Evolutionary conservation across 768 basidiomycete genomes (phyloP).

Genomic region (Suillus subluteus): DNA sequence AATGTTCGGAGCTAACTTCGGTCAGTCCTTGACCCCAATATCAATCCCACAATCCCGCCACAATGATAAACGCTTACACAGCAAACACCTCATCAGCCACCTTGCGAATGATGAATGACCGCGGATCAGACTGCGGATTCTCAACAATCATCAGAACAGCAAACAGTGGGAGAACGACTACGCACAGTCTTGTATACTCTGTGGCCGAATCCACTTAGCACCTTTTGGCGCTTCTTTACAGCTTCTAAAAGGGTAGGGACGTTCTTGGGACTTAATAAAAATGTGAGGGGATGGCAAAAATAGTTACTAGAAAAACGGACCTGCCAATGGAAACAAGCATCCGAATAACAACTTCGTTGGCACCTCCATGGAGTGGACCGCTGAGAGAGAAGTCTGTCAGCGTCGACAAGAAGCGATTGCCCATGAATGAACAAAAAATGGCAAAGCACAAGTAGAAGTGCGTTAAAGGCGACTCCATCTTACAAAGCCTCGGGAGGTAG

Average conservation of each 20-base stretch:
- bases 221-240: slow-evolving; percentile 87
- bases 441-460: background rate
- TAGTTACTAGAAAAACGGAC: slow-evolving; percentile 41
- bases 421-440: background rate
- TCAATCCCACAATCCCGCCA: background rate
- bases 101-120: slow-evolving; percentile 88
- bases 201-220: slow-evolving; percentile 90
- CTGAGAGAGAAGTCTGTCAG: slow-evolving; percentile 13
- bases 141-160: slow-evolving; percentile 5
- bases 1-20: slow-evolving; percentile 86
- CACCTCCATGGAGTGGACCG: slow-evolving; percentile 61
- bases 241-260: slow-evolving; percentile 85
- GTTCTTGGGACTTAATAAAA: slow-evolving; percentile 64
- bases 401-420: no score
- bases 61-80: slow-evolving; percentile 52
- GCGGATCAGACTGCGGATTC: slow-evolving; percentile 73
- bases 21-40: slow-evolving; percentile 61
- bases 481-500: no score
- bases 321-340: slow-evolving; percentile 90
- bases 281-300: background rate
- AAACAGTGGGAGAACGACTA: slow-evolving; percentile 11
- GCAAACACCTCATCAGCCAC: slow-evolving; percentile 92
- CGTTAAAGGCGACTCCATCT: background rate
- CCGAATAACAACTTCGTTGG: slow-evolving; percentile 92
- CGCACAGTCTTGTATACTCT: slow-evolving; percentile 77